A percentile compares a stretch with the other conserved stretches of the same genome.
Evolutionary conservation across 768 basidiomycete genomes (phyloP).

Genomic region (Pleurotus tuoliensis): DNA sequence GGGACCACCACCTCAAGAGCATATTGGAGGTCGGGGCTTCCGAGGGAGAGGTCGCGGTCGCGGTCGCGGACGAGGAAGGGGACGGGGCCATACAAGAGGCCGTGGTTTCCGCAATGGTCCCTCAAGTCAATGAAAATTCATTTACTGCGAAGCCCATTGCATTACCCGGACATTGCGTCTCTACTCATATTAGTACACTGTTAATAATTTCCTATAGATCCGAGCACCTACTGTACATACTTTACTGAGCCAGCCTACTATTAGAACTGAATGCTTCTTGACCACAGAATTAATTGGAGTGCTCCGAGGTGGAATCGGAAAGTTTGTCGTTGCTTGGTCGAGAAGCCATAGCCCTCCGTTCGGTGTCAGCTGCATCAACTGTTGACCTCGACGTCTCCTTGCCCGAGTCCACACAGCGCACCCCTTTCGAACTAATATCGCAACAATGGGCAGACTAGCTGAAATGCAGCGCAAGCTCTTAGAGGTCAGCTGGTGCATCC

Average conservation of each 20-base stretch:
- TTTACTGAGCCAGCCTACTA: too few relatives aligned
- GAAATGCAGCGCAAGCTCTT: slow-evolving; percentile 97
- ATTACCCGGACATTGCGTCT: not conserved
- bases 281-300: too few relatives aligned
- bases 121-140: slow-evolving; percentile 17
- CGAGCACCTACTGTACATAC: slow-evolving; percentile 1
- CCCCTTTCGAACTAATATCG: not conserved
- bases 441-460: slow-evolving; percentile 86
- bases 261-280: too few relatives aligned
- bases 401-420: not conserved
- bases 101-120: slow-evolving; percentile 28
- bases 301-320: too few relatives aligned
- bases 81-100: slow-evolving; percentile 35
- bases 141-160: not conserved
- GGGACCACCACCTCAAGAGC: not conserved
- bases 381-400: slow-evolving; percentile 11
- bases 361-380: not conserved
- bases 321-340: not conserved
- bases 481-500: slow-evolving; percentile 27
- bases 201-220: not conserved
- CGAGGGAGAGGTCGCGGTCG: slow-evolving; percentile 22
- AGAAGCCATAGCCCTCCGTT: not conserved
- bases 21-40: slow-evolving; percentile 11
- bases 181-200: slow-evolving; percentile 8
- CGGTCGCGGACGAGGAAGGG: slow-evolving; percentile 35